Base-by-base conservation (phyloP, 768 basidiomycete genomes). In the Panellus pusillus region DNA sequence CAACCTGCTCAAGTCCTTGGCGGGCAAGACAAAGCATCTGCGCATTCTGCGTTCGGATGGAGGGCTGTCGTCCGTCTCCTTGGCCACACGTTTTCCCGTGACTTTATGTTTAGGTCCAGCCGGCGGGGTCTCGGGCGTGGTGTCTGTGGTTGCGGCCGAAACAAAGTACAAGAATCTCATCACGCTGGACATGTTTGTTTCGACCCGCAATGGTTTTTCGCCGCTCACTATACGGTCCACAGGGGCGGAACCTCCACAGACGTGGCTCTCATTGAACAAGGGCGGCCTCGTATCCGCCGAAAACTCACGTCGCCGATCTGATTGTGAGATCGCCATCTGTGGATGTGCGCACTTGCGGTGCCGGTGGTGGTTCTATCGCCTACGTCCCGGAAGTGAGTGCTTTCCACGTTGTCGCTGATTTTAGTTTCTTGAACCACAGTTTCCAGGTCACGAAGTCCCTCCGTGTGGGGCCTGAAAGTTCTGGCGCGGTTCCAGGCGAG, bases 381-480 rank as follows among this genome's bases (percentile, higher is more conserved):
- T 28, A 56, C 29, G 55, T 56, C 20, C 57, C 57, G 0, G 12
- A 53, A 18, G 56, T 44, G 17, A 9, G 40, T 12, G 18, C 14
- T 6, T 36, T 47, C 17, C 4, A 24, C 24, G 24, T 15, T 17
- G 15, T 28, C n/a, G 7, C 19, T 47, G 13, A 35, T 35, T 8
- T 14, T 14, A 3, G 7, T 35, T 35, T 39, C n/a, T 20, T n/a
- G 24, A 14, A 19, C 28, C n/a, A 4, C 29, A 4, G 7, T 45
- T 12, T 6, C 19, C 27, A 55, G 50, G 42, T 57, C 20, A 56
- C 59, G 6, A 53, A 50, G 15, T 49, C 60, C 9, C 50, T 61
- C 6, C 55, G 60, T n/a, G 61, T 62, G 1, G 61, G 61, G 8
- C 63, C 63, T 20, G 52, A 57, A 31, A 56, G 54, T 28, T 46